These are phyloP conservation scores for Termitomyces sp. DNA, from an alignment of 768 basidiomycete genomes.

Conservation along the genomic window DNA sequence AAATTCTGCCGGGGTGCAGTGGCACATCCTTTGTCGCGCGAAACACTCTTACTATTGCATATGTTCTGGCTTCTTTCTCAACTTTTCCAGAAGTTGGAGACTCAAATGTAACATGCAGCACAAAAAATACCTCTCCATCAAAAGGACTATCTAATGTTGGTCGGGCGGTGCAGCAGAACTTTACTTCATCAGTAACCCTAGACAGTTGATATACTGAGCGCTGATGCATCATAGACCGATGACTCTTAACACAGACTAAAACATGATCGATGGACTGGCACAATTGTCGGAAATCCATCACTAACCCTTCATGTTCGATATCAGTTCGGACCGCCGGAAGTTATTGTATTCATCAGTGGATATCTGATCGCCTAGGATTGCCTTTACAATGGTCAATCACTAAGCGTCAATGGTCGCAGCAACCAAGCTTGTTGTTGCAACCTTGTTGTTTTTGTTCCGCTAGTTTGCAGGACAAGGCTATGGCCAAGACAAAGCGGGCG, in stretches of 20 bases:
- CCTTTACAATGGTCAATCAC: not conserved
- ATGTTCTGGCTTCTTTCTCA: not conserved
- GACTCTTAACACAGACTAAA: not conserved
- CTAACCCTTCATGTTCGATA: not conserved
- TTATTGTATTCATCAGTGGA: constrained; percentile 3
- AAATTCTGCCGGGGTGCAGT: too few species aligned
- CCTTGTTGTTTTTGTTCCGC: constrained; percentile 14
- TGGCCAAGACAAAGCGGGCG: constrained; percentile 7
- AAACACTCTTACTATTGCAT: not conserved
- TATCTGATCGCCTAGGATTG: not conserved
- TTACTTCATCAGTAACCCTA: not conserved
- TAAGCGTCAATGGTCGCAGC: not conserved
- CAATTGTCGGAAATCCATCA: not conserved
- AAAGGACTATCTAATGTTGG: not conserved
- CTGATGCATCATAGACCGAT: not conserved
- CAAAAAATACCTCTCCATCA: not conserved
- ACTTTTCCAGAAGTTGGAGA: not conserved
- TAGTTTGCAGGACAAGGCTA: not conserved
- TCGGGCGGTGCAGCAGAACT: not conserved
- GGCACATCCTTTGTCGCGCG: not conserved
- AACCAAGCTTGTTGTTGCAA: constrained; percentile 8
- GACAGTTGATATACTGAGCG: not conserved
- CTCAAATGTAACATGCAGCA: not conserved
- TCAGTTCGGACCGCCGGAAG: not conserved
- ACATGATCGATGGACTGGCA: not conserved